Evolutionary conservation across 1,139 yeast species (phyloP).

Genomic region (Geotrichum candidum): DNA sequence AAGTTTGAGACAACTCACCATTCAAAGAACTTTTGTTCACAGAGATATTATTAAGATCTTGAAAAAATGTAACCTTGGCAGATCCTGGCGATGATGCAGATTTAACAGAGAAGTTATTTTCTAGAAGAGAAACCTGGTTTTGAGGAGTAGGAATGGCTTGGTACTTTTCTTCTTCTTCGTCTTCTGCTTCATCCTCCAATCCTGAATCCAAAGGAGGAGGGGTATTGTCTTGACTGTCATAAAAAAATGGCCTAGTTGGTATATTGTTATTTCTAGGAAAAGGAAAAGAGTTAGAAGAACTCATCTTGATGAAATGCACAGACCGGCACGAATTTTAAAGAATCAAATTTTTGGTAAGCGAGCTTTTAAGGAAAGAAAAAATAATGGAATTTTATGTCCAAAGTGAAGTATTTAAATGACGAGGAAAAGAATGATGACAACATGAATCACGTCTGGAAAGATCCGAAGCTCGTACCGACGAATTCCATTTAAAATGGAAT

Average conservation of each 20-base stretch:
- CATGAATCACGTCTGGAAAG: not conserved
- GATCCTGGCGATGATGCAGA: not conserved
- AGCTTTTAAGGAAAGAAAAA: not conserved
- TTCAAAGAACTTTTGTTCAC: not conserved
- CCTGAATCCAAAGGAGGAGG: conserved; percentile 7
- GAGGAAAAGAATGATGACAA: not conserved
- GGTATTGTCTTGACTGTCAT: not conserved
- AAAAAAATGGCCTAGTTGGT: not conserved
- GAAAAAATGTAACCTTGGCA: not conserved
- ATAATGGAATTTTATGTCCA: not conserved
- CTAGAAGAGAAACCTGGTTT: not conserved
- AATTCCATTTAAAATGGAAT: not conserved
- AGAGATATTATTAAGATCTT: too few relatives aligned
- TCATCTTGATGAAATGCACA: not conserved
- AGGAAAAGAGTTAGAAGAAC: not conserved
- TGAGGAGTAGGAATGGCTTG: not conserved
- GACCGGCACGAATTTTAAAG: too few relatives aligned
- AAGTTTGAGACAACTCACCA: not conserved
- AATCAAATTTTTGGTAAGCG: too few relatives aligned
- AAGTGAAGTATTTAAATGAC: not conserved
- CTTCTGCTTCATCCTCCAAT: conserved; percentile 5
- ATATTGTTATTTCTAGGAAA: not conserved
- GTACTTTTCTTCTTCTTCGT: conserved; percentile 8
- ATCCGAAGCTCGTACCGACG: not conserved
- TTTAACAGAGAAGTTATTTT: too few relatives aligned